Evolutionary conservation across 495 filamentous ascomycete species (phyloP).

Genomic region (Cladorrhinum samala): DNA sequence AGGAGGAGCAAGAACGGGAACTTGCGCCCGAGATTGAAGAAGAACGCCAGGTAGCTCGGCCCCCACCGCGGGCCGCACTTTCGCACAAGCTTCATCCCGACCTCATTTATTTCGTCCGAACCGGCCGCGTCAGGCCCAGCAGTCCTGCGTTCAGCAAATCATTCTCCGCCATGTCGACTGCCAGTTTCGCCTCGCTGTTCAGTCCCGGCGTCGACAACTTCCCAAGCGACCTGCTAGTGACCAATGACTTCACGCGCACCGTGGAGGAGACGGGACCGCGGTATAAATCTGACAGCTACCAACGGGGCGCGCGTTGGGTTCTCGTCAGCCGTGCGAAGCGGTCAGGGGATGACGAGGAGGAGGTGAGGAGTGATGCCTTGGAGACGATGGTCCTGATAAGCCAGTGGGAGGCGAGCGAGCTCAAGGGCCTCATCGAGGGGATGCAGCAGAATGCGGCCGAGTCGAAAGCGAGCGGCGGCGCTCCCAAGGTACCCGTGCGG

Average conservation of each 20-base stretch:
- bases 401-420: constrained; percentile 53
- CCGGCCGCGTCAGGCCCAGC: constrained; percentile 5
- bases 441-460: constrained; percentile 5
- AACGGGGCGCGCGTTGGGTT: constrained; percentile 56
- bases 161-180: constrained; percentile 41
- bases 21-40: constrained; percentile 56
- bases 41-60: constrained; percentile 50
- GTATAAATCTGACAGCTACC: constrained; percentile 43
- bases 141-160: constrained; percentile 33
- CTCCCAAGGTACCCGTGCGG: neutral
- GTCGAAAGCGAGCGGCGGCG: too few species aligned
- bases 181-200: constrained; percentile 26
- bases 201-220: constrained; percentile 25
- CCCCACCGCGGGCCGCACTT: constrained; percentile 31
- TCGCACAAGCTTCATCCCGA: constrained; percentile 42
- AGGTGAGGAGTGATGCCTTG: too few species aligned
- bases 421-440: constrained; percentile 38
- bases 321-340: constrained; percentile 25
- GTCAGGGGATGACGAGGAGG: neutral
- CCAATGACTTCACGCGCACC: constrained; percentile 51
- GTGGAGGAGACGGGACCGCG: constrained; percentile 21
- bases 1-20: constrained; percentile 69
- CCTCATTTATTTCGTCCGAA: constrained; percentile 27
- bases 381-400: constrained; percentile 51
- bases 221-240: constrained; percentile 42